Percentiles rank a stretch among this genome's conserved stretches.
These are phyloP conservation scores for Colletotrichum sp. DNA, from an alignment of 2,329 filamentous ascomycete genomes.

Conservation along the genomic window DNA sequence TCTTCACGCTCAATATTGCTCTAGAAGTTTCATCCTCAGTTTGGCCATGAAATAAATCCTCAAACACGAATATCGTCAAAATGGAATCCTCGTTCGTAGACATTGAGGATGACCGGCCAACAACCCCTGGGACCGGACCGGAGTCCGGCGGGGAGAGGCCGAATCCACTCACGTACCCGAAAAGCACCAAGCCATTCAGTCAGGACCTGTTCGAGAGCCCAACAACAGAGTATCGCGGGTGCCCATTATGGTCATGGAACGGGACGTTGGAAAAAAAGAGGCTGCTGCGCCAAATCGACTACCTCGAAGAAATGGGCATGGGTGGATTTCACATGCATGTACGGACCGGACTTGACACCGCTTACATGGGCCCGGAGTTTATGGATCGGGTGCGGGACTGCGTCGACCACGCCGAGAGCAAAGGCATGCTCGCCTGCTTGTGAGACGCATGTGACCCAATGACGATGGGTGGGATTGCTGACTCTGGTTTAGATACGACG, in stretches of 20 bases:
- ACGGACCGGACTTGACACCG: slow-evolving; percentile 34
- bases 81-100: slow-evolving; percentile 8
- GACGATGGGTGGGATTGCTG: neutral
- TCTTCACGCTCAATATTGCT: neutral
- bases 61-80: neutral
- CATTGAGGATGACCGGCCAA: neutral
- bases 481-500: slow-evolving; percentile 24
- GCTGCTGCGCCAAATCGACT: slow-evolving; percentile 33
- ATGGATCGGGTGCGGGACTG: slow-evolving; percentile 32
- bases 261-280: slow-evolving; percentile 29
- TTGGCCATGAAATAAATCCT: fast-evolving
- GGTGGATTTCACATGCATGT: slow-evolving; percentile 37
- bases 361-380: slow-evolving; percentile 35
- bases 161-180: slow-evolving; percentile 34
- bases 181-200: slow-evolving; percentile 26
- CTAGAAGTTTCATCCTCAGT: neutral
- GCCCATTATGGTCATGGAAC: slow-evolving; percentile 35
- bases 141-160: neutral
- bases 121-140: neutral
- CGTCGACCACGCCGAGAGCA: slow-evolving; percentile 33
- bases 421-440: slow-evolving; percentile 35
- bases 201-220: slow-evolving; percentile 30
- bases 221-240: slow-evolving; percentile 34
- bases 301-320: slow-evolving; percentile 33
- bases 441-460: neutral